Base-by-base conservation (phyloP, 352 stramenopile genomes). In the Phytophthora constricta region DNA sequence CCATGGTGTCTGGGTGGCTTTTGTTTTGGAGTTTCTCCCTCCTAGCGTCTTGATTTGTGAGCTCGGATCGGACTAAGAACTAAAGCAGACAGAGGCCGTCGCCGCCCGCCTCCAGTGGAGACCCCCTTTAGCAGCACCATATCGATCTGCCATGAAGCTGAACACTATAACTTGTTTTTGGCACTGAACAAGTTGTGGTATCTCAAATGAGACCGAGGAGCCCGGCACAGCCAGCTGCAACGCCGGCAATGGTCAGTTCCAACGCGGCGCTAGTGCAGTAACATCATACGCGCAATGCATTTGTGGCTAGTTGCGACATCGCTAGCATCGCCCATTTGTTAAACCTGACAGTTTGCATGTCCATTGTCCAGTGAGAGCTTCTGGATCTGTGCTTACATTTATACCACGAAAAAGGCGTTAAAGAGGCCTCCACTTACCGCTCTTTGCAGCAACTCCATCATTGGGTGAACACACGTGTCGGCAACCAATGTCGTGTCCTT, bases 11-110 rank as follows among this genome's bases (percentile, higher is more conserved):
- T 31, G 19, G 2, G 8, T 25, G 43, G 13, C n/a, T 31, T 17
- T 23, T 54, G 41, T 45, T 37, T 67, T 0, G 31, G 41, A 42
- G 48, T 66, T 47, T n/a, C 46, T 67, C 33, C 50, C 25, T 23
- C 8, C 42, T 39, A 28, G 50, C 7, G 14, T 33, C 42, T 61
- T 67, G 37, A 49, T 4, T 31, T 53, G 20, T 66, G 58, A 49
- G 13, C 17, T 17, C 14, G 0, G 5, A 22, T 20, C 48, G 26
- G 10, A 41, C 20, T 53, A 17, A 4, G 2, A 42, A 17, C 47
- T 42, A 41, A n/a, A n/a, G n/a, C n/a, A n/a, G n/a, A n/a, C n/a
- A n/a, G n/a, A n/a, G n/a, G n/a, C n/a, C n/a, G n/a, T n/a, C n/a
- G n/a, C n/a, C n/a, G n/a, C n/a, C n/a, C n/a, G n/a, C n/a, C n/a